Conservation (phyloP, 73 alveolate genomes). For the Paramecium octaurelia region DNA sequence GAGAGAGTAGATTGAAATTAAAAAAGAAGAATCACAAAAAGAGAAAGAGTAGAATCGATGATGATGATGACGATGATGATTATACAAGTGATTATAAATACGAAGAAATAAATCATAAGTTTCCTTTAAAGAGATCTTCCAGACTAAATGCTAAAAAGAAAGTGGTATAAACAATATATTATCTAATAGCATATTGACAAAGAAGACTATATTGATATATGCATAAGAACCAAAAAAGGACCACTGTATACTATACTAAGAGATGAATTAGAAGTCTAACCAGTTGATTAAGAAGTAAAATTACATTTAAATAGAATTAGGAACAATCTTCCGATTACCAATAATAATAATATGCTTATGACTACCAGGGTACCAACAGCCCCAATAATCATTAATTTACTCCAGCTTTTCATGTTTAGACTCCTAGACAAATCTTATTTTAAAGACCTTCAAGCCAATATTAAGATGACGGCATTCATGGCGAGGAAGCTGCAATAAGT, state of each 20-base stretch:
- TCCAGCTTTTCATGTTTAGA: slow-evolving; percentile 3
- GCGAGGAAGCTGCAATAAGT: not conserved
- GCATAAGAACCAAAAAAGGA: slow-evolving; percentile 22
- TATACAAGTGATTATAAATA: slow-evolving; percentile 18
- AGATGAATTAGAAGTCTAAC: slow-evolving; percentile 8
- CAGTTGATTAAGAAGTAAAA: not conserved
- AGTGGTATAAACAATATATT: not conserved
- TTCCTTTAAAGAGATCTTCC: slow-evolving; percentile 20
- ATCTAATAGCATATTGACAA: not conserved
- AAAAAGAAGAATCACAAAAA: slow-evolving; percentile 14
- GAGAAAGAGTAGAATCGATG: slow-evolving; percentile 12
- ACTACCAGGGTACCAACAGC: not conserved
- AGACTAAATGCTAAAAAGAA: slow-evolving; percentile 9
- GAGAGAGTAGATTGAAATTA: slow-evolving; percentile 33
- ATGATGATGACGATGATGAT: slow-evolving; percentile 49
- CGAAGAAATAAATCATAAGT: not conserved
- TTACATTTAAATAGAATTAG: not conserved
- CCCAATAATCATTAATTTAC: not conserved
- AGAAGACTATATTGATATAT: not conserved
- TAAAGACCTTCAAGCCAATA: not conserved
- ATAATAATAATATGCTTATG: not conserved
- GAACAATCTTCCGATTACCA: not conserved
- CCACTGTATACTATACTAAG: not conserved
- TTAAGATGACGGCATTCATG: not conserved
- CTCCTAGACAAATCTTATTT: slow-evolving; percentile 27